Conservation (phyloP, 208 protist species). For the Leishmania braziliensis region DNA sequence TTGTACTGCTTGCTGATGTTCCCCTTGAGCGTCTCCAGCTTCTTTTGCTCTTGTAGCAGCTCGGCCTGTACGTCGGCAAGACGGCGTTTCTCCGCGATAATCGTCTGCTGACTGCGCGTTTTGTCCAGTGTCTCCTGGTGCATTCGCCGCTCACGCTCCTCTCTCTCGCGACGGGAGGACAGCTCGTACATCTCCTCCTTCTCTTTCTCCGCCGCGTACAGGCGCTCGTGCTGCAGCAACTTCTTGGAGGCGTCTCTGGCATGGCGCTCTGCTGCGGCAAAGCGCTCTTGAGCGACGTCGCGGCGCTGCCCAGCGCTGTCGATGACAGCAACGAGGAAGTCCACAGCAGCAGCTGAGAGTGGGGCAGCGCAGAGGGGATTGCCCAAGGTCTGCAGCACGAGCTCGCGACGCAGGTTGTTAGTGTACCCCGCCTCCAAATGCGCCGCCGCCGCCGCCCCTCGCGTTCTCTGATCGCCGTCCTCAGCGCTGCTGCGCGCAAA, state of each 20-base stretch:
- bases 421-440: background rate
- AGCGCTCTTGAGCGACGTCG: constrained; percentile 27
- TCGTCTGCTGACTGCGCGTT: constrained; percentile 44
- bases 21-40: constrained; percentile 48
- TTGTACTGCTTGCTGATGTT: constrained; percentile 71
- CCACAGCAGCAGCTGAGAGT: constrained; percentile 29
- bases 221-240: constrained; percentile 32
- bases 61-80: constrained; percentile 49
- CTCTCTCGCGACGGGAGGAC: constrained; percentile 40
- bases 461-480: background rate
- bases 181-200: constrained; percentile 55
- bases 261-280: constrained; percentile 28
- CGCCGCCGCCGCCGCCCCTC: background rate
- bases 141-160: constrained; percentile 58
- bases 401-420: constrained; percentile 34
- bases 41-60: constrained; percentile 38
- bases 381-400: constrained; percentile 50
- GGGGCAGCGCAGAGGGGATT: constrained; percentile 18
- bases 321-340: constrained; percentile 47
- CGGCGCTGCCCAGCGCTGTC: constrained; percentile 37
- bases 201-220: constrained; percentile 52
- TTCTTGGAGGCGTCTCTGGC: constrained; percentile 34
- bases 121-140: constrained; percentile 43
- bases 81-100: constrained; percentile 49
- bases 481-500: background rate